These are phyloP conservation scores for Nemania sp. DNA, from an alignment of 2,329 filamentous ascomycete species.

Conservation along the genomic window DNA sequence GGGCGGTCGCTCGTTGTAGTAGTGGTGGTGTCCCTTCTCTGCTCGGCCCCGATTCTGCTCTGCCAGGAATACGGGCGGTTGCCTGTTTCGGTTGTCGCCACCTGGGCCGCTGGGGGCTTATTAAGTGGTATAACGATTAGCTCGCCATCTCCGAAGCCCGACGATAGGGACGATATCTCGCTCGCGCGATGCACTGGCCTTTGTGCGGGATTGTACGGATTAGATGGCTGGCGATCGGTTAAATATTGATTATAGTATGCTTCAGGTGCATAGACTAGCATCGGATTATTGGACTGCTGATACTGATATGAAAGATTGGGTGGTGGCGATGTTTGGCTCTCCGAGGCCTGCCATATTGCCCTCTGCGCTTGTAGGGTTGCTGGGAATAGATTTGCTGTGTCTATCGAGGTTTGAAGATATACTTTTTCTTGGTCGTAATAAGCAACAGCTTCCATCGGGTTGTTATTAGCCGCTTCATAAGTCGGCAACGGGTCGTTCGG, in stretches of 20 bases:
- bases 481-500: slow-evolving; percentile 33
- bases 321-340: slow-evolving; percentile 23
- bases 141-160: slow-evolving; percentile 65
- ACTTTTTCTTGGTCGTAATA: slow-evolving; percentile 33
- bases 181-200: slow-evolving; percentile 49
- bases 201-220: slow-evolving; percentile 42
- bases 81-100: slow-evolving; percentile 24
- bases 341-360: slow-evolving; percentile 24
- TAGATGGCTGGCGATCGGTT: slow-evolving; percentile 42
- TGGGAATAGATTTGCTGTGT: slow-evolving; percentile 25
- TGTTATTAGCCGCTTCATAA: slow-evolving; percentile 32
- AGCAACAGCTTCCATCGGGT: slow-evolving; percentile 29
- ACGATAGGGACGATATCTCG: slow-evolving; percentile 63
- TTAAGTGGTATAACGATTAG: slow-evolving; percentile 50
- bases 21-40: slow-evolving; percentile 53
- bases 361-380: slow-evolving; percentile 21
- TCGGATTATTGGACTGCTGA: slow-evolving; percentile 35
- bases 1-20: slow-evolving; percentile 56
- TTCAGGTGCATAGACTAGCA: too few relatives aligned
- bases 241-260: slow-evolving; percentile 47
- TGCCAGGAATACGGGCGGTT: slow-evolving; percentile 44
- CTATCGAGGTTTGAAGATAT: slow-evolving; percentile 24
- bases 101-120: slow-evolving; percentile 22
- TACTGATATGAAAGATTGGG: slow-evolving; percentile 33
- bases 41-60: slow-evolving; percentile 31